Conservation (phyloP, 2,329 filamentous ascomycete species). For the Penicillium sp. region DNA sequence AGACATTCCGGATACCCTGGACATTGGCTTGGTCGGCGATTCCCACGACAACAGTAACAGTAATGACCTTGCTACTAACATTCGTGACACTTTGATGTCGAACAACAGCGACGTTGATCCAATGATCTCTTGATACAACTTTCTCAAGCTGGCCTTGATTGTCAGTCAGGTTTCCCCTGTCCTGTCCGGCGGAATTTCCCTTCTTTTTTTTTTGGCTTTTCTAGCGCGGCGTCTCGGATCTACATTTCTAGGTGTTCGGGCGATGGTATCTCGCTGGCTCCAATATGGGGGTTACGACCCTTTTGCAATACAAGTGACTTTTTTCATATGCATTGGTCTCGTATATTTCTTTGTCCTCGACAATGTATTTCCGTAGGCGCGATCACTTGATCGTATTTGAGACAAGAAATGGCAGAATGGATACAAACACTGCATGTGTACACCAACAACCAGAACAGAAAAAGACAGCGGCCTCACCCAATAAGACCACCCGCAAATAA, state of each 20-base stretch:
- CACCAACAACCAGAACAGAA: neutral
- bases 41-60: constrained; percentile 17
- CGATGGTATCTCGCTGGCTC: neutral
- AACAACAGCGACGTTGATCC: constrained; percentile 41
- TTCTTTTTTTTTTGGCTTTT: constrained; percentile 4
- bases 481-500: neutral
- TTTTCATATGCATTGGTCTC: neutral
- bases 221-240: constrained; percentile 25
- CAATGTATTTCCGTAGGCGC: too few species aligned
- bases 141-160: neutral
- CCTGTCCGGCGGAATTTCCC: neutral
- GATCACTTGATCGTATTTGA: neutral
- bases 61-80: constrained; percentile 22
- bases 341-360: too few species aligned
- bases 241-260: constrained; percentile 1
- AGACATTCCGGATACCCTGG: constrained; percentile 45
- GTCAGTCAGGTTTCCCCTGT: neutral
- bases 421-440: neutral
- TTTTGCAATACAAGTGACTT: neutral
- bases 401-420: neutral
- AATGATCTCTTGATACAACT: constrained; percentile 35
- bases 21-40: constrained; percentile 42
- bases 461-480: neutral
- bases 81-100: constrained; percentile 40
- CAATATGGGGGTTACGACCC: neutral